Conservation (phyloP, 306 rosid species). For the Mimosa bimucronata region DNA sequence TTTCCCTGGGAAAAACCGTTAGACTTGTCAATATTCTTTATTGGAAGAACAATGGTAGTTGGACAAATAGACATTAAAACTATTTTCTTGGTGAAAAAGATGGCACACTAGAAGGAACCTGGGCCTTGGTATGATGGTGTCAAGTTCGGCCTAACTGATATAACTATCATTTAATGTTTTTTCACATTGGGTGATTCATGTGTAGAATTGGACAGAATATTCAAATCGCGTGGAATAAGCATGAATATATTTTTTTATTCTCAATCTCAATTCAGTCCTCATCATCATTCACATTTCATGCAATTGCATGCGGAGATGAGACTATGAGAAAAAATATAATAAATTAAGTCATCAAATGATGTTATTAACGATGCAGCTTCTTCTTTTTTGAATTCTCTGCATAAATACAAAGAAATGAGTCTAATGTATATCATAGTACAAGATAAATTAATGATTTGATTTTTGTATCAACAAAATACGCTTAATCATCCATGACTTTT, state of each 20-base stretch:
- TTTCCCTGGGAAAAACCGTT: slow-evolving; percentile 10
- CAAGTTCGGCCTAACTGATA: neutral
- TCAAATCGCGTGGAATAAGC: neutral
- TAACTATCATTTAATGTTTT: neutral
- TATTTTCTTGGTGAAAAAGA: neutral
- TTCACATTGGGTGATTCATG: neutral
- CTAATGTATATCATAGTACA: neutral
- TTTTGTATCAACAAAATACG: neutral
- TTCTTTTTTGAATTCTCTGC: neutral
- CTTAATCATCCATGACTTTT: neutral
- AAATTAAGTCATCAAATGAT: neutral
- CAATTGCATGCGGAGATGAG: neutral
- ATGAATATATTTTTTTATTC: neutral
- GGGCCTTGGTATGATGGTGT: neutral
- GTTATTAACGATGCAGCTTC: neutral
- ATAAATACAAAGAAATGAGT: neutral
- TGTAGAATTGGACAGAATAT: neutral
- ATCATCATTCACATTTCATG: neutral
- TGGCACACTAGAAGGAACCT: neutral
- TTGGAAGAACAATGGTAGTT: neutral
- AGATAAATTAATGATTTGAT: neutral
- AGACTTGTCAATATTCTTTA: neutral
- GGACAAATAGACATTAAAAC: neutral
- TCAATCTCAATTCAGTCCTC: neutral
- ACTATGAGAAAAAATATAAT: neutral